Percentiles rank a stretch among this genome's conserved stretches.
These are phyloP conservation scores for Baorangia bicolor DNA, from an alignment of 768 basidiomycete species.

Conservation along the genomic window DNA sequence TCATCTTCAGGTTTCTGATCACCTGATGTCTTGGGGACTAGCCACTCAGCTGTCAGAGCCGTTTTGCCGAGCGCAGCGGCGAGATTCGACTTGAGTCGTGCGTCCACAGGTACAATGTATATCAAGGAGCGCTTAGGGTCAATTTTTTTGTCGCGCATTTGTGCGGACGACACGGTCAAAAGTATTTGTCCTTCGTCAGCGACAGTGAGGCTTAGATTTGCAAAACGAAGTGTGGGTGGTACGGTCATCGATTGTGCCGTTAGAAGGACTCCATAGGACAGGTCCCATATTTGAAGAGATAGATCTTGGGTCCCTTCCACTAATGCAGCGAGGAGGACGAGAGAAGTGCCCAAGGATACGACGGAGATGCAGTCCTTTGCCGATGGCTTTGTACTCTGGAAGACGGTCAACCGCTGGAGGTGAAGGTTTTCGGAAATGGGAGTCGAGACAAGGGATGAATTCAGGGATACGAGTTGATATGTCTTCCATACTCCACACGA, in stretches of 20 bases:
- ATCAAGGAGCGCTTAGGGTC: slow-evolving; percentile 47
- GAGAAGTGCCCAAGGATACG: slow-evolving; percentile 54
- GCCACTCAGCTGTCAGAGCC: slow-evolving; percentile 45
- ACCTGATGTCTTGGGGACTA: slow-evolving; percentile 21
- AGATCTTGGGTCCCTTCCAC: slow-evolving; percentile 40
- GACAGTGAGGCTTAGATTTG: slow-evolving; percentile 31
- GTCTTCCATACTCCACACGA: slow-evolving; percentile 44
- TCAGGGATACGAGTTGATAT: slow-evolving; percentile 32
- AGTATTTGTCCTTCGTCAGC: slow-evolving; percentile 49
- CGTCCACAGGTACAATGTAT: slow-evolving; percentile 55
- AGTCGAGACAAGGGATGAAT: slow-evolving; percentile 25
- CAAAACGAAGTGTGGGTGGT: slow-evolving; percentile 41
- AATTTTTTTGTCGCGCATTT: slow-evolving; percentile 2
- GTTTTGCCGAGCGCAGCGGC: slow-evolving; percentile 61
- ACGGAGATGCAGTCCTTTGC: slow-evolving; percentile 32
- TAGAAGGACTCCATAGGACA: slow-evolving; percentile 66
- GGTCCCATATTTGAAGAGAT: slow-evolving; percentile 63
- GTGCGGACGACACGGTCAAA: slow-evolving; percentile 46
- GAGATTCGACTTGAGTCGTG: slow-evolving; percentile 58
- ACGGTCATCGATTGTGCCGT: slow-evolving; percentile 50
- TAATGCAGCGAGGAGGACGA: slow-evolving; percentile 53
- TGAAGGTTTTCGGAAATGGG: slow-evolving; percentile 22
- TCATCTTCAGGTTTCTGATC: slow-evolving; percentile 14
- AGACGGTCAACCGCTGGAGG: slow-evolving; percentile 19
- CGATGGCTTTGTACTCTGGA: slow-evolving; percentile 7